phyloP scores from a whole-genome alignment of 139 green algal species.

The Pleodorina starrii region DNA sequence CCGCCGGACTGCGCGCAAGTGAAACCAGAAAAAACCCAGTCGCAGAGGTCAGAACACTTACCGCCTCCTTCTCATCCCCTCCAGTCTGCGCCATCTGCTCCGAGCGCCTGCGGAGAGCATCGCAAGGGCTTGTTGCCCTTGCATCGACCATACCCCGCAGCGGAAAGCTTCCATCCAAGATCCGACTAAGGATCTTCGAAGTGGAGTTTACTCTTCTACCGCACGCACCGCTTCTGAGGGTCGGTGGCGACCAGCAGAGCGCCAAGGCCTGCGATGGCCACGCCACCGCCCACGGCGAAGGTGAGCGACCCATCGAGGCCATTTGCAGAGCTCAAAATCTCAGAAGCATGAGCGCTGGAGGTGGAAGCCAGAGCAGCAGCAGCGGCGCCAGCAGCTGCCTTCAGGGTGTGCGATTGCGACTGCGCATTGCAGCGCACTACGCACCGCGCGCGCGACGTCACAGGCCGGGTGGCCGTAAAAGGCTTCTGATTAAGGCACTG shows the following conservation, averaged over 20 bases:
- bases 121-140: not conserved
- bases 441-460: not conserved
- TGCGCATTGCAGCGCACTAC: slow-evolving; percentile 1
- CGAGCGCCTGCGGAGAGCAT: slow-evolving; percentile 71
- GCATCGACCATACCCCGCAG: not conserved
- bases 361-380: not conserved
- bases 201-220: not conserved
- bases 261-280: slow-evolving; percentile 81
- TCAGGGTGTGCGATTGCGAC: not conserved
- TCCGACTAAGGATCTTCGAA: not conserved
- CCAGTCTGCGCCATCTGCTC: slow-evolving; percentile 85
- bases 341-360: slow-evolving; percentile 38
- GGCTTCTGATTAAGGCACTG: slow-evolving; percentile 46
- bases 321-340: slow-evolving; percentile 19
- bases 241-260: slow-evolving; percentile 83
- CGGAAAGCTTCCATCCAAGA: not conserved
- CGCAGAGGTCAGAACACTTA: no score
- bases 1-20: no score
- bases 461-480: slow-evolving; percentile 8
- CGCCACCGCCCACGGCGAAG: slow-evolving; percentile 75
- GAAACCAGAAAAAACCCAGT: no score
- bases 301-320: slow-evolving; percentile 51
- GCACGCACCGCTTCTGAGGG: slow-evolving; percentile 79
- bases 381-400: slow-evolving; percentile 5
- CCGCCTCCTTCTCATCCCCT: slow-evolving; percentile 94